Base-by-base conservation (phyloP, 805 yeast genomes). In the Spathaspora gorwiae region DNA sequence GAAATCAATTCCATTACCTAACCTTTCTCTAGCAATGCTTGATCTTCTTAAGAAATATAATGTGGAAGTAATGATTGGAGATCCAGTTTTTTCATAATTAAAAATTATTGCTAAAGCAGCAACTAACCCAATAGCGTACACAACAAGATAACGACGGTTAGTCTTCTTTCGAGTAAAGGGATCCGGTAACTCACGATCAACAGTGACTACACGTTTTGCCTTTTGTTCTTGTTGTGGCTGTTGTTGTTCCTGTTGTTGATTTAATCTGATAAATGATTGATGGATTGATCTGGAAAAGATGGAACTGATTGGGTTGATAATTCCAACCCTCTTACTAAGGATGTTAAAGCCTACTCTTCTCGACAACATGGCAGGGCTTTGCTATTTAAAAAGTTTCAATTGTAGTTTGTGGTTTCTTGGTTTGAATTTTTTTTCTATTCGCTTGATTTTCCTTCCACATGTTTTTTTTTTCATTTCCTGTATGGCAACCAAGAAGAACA, bases 71-170 rank as follows among this genome's bases (percentile, higher is more conserved):
- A 92, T 85, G 47, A 92, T 78, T 1, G 98, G 97, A 11, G 96
- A 87, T 38, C 86, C 81, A 14, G 90, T 82, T 62, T 90, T 90
- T 62, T 94, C 99, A 66, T 92, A 90, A 71, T 94, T 90, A 77
- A 92, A 84, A 56, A 92, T 87, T 29, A 87, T 76, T 6, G 55
- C 60, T 51, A 73, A 70, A 24, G 72, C 60, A n/a, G 64, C 52
- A 1, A 63, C 54, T 8, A 70, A 64, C 1, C 75, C 76, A 19
- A 69, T 43, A 1, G 67, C 73, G 47, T 70, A 71, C 8, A 55
- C 61, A 6, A 73, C 62, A 60, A 90, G 83, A 46, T 80, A 79
- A 19, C 69, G 55, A 45, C 81, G 66, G 49, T 77, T 76, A 51
- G 70, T 74, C 45, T 73, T 73, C 50, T 72, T 68, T 45, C 76